phyloP scores from a whole-genome alignment of 805 yeast genomes.

The Saccharomyces mikatae region DNA sequence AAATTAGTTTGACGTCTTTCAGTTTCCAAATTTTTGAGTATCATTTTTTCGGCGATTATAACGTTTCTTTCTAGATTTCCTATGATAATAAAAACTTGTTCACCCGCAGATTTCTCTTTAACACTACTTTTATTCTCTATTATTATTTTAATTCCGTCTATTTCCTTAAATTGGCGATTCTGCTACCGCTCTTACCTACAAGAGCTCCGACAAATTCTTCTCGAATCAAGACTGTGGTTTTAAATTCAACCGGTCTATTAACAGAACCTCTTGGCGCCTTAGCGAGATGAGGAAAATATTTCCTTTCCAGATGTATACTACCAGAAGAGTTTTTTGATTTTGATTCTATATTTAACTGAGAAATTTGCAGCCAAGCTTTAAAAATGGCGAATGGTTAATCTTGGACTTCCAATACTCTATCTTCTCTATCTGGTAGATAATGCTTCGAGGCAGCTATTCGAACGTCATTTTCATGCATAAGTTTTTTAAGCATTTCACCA shows the following conservation, averaged over 20 bases:
- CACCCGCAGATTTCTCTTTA: conserved; percentile 26
- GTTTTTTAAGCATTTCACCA: conserved; percentile 67
- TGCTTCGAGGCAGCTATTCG: conserved; percentile 84
- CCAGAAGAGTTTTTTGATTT: conserved; percentile 13
- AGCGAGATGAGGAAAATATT: conserved; percentile 50
- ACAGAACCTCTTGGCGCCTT: not conserved
- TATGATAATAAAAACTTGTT: conserved; percentile 56
- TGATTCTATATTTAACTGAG: conserved; percentile 40
- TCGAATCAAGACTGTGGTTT: conserved; percentile 38
- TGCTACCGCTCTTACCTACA: conserved; percentile 74
- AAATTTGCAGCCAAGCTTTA: conserved; percentile 44
- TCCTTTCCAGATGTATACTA: conserved; percentile 29
- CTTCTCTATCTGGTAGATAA: conserved; percentile 68
- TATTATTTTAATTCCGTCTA: conserved; percentile 68
- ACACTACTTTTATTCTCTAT: conserved; percentile 56
- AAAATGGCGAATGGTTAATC: conserved; percentile 55
- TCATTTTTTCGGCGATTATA: conserved; percentile 46
- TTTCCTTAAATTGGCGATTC: conserved; percentile 78
- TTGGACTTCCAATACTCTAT: conserved; percentile 78
- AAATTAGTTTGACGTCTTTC: conserved; percentile 36
- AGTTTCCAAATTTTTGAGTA: conserved; percentile 47
- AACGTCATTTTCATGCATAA: conserved; percentile 47
- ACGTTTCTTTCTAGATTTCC: conserved; percentile 41
- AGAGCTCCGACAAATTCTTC: conserved; percentile 79
- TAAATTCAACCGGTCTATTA: conserved; percentile 3